Percentiles rank a stretch among this genome's conserved stretches.
phyloP scores from a whole-genome alignment of 192 early-diverging fungal genomes.

The Linnemannia hyalina region DNA sequence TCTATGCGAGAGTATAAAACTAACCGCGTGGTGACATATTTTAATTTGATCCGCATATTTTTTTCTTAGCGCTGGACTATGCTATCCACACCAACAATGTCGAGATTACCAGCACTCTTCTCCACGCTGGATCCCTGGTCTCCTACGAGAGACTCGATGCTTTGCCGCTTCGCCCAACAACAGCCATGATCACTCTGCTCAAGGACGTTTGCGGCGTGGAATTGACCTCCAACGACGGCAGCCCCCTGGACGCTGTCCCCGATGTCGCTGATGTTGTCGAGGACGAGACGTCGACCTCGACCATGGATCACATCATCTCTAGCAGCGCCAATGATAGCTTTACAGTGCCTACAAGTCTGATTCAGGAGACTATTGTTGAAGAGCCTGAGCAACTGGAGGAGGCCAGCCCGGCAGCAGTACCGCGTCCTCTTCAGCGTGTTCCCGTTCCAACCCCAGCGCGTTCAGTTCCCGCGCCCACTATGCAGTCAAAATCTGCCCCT shows the following conservation, averaged over 20 bases:
- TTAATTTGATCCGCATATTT: background rate
- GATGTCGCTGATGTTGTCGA: constrained; percentile 15
- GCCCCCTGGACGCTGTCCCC: constrained; percentile 5
- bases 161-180: constrained; percentile 24
- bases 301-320: background rate
- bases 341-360: background rate
- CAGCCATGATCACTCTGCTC: constrained; percentile 25
- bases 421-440: background rate
- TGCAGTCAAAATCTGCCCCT: background rate
- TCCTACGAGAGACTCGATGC: constrained; percentile 34
- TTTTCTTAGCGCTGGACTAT: constrained; percentile 46
- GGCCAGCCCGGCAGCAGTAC: background rate
- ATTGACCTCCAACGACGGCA: background rate
- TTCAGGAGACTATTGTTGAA: constrained; percentile 5
- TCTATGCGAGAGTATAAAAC: background rate
- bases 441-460: background rate
- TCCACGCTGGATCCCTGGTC: constrained; percentile 44
- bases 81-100: constrained; percentile 48
- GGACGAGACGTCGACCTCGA: constrained; percentile 3
- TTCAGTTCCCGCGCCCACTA: background rate
- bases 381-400: background rate
- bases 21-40: background rate
- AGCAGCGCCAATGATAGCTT: background rate
- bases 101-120: constrained; percentile 35
- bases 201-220: constrained; percentile 37